Base-by-base conservation (phyloP, 805 yeast genomes). In the Yamadazyma tumulicola region DNA sequence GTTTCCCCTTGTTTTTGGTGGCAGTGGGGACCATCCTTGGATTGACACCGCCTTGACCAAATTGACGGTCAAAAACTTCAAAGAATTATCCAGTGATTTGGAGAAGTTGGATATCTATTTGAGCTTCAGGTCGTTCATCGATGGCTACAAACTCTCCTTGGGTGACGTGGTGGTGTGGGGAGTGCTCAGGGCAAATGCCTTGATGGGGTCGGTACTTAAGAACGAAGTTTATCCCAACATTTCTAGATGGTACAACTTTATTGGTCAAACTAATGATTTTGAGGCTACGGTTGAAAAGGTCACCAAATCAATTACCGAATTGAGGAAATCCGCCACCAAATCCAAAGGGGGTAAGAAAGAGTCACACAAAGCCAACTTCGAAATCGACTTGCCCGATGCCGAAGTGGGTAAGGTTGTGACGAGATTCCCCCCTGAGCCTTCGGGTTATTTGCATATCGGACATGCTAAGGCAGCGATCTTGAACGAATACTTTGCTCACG, bases 351-450 rank as follows among this genome's bases (percentile, higher is more conserved):
- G 81, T 50, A 81, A 82, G 68, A 88, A 87, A 66, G 93, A 86
- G 63, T 70, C 80, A 34, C 94, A 87, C 73, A 86, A 87, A 69
- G 97, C 98, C 43, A 89, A 84, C 62, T 93, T 84, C 49, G 97
- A 89, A 59, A 93, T 93, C 54, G 93, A 86, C 53, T 77, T 93
- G 47, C 85, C 84, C 40, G 94, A 80, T 58, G 99, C 99, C 39
- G 79, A 75, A 53, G 79, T 83, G 38, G 99, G 99, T 46, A 71
- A 89, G 64, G 99, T 93, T 38, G 97, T 94, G 35, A 94, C 98
- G 35, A 84, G 99, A 69, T 93, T 93, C 79, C 98, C 96, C 34
- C 99, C 99, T 46, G 99, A 93, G 71, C 99, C 99, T 41, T 85
- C 95, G 67, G 99, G 99, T 68, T 93, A 89, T 65, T 75, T 93